These are phyloP conservation scores for Cichorium intybus DNA, from an alignment of 140 eudicot genomes.

Conservation along the genomic window DNA sequence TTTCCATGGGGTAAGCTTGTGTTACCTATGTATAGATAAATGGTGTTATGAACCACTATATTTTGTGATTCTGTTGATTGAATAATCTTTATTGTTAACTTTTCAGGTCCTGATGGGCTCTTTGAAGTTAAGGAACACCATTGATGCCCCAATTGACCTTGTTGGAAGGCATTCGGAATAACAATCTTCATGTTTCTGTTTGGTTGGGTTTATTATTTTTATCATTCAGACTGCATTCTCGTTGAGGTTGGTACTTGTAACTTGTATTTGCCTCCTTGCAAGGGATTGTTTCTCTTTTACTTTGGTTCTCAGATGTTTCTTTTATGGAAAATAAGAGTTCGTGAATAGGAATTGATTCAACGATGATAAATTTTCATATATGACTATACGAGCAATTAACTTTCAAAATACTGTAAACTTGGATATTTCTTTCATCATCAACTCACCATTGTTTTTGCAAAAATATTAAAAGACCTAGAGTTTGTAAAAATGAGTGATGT, in stretches of 20 bases:
- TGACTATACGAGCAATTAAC: background rate
- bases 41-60: background rate
- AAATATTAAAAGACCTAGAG: no score
- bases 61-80: background rate
- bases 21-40: slow-evolving; percentile 1
- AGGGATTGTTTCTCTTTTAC: slow-evolving; percentile 9
- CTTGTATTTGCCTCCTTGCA: slow-evolving; percentile 21
- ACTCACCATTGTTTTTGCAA: background rate
- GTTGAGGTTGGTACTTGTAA: slow-evolving; percentile 21
- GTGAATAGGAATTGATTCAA: slow-evolving; percentile 22
- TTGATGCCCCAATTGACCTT: slow-evolving; percentile 7
- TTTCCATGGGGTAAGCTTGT: slow-evolving; percentile 93
- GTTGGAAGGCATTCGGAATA: slow-evolving; percentile 11
- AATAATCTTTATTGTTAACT: background rate
- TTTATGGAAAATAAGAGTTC: slow-evolving; percentile 21
- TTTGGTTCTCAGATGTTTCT: slow-evolving; percentile 4
- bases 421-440: background rate
- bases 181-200: slow-evolving; percentile 14
- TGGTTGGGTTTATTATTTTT: background rate
- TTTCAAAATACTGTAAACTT: background rate
- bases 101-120: slow-evolving; percentile 92
- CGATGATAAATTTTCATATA: background rate
- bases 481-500: no score
- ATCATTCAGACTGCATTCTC: slow-evolving; percentile 9
- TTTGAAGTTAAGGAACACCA: slow-evolving; percentile 70